Base-by-base conservation (phyloP, 179 eudicot species). In the Beta macrorhiza region DNA sequence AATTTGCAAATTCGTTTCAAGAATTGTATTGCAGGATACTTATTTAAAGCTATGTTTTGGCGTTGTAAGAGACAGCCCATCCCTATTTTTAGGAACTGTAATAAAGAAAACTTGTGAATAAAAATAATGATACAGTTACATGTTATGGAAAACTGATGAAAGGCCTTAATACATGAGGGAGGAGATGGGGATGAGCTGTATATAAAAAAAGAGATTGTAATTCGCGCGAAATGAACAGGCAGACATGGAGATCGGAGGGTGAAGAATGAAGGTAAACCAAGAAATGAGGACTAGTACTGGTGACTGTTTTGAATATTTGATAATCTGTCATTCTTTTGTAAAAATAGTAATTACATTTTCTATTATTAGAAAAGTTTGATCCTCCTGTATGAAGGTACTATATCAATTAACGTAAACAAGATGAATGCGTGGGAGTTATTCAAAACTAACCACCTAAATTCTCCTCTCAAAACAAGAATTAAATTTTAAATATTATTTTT, bases 351-450 rank as follows among this genome's bases (percentile, higher is more conserved):
- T n/a, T 5, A 8, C 6, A 29, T 10, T 67, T 44, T 19, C 57
- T 25, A 19, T 19, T 69, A 72, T 82, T 83, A 80, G 83, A 75
- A 80, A 83, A 83, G 55, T 20, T 9, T 75, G 37, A 72, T 47
- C 25, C 71, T 76, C 45, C 76, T 76, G 74, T 81, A 70, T 77
- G 76, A 78, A 79, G 15, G 52, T 47, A 69, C 51, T 83, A 81
- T 85, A 82, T 81, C 72, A 75, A 85, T 79, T 52, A 81, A 81
- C 61, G 73, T 65, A 73, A 61, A 81, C 44, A 84, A 84, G 77
- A 78, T 81, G 62, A 75, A 82, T 70, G 87, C 58, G 87, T 78
- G 87, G 85, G 85, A 85, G 85, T 85, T 70, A 79, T 85, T 78
- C 47, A 45, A 82, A 75, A 61, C 47, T 68, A 82, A 78, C 72